phyloP scores from a whole-genome alignment of 2,329 filamentous ascomycete species.

The Pseudogymnoascus sp. region DNA sequence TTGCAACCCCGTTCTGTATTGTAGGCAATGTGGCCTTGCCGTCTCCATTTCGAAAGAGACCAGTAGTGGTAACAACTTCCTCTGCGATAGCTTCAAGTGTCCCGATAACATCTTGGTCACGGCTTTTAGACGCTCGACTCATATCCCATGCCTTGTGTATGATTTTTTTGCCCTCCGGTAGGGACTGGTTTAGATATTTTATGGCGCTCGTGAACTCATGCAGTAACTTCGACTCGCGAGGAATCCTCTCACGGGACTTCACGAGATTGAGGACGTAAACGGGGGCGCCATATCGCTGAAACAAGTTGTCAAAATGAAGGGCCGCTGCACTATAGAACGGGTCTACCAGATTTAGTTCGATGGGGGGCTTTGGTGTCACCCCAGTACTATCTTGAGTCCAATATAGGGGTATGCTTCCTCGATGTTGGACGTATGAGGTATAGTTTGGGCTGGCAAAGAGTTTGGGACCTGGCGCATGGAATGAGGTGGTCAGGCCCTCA shows the following conservation, averaged over 20 bases:
- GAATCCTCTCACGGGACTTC: constrained; percentile 78
- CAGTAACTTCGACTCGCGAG: constrained; percentile 84
- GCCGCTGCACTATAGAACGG: constrained; percentile 92
- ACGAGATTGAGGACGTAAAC: constrained; percentile 89
- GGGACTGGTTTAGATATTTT: constrained; percentile 87
- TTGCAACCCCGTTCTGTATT: constrained; percentile 84
- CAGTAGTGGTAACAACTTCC: constrained; percentile 74
- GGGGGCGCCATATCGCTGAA: constrained; percentile 85
- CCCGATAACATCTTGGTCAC: constrained; percentile 88
- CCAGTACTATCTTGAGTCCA: constrained; percentile 97
- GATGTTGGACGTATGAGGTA: constrained; percentile 93
- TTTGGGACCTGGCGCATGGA: constrained; percentile 80
- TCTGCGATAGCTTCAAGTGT: constrained; percentile 86
- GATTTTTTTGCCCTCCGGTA: constrained; percentile 77
- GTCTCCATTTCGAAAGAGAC: constrained; percentile 92
- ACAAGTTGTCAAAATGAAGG: constrained; percentile 89
- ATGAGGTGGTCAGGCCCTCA: constrained; percentile 88
- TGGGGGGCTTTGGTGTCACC: constrained; percentile 92
- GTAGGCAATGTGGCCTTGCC: constrained; percentile 54
- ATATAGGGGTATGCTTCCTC: constrained; percentile 91
- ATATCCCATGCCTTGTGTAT: constrained; percentile 97
- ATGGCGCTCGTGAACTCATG: constrained; percentile 82
- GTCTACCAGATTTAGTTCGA: constrained; percentile 90
- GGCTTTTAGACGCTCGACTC: constrained; percentile 87
- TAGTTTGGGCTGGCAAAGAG: constrained; percentile 85